Base-by-base conservation (phyloP, 306 rosid species). In the Rosa chinensis region DNA sequence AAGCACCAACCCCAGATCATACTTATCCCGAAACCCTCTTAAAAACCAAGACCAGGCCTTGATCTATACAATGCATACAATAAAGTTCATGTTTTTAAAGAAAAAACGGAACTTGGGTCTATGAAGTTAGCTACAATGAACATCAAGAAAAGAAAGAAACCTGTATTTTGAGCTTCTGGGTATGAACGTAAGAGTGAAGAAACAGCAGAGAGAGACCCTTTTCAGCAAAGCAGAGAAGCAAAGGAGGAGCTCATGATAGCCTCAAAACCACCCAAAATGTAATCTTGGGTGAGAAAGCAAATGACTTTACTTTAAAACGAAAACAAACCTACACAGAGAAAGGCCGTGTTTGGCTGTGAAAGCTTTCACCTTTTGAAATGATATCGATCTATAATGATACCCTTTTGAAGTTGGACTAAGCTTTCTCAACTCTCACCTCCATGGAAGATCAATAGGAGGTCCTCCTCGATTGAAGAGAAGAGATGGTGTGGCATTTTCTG, bases 381-480 rank as follows among this genome's bases (percentile, higher is more conserved):
- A 80, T 44, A 25, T 53, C 56, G 66, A 83, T 77, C 50, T 76
- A 68, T 67, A 52, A 70, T 78, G 61, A 67, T 18, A 8, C 49
- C 55, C 72, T 72, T 63, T 78, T 70, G 62, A 74, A 49, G 58
- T 39, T 72, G 78, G 72, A 74, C 42, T 63, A 32, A 63, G 69
- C 69, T 63, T 28, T 35, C 70, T 66, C 23, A 39, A 6, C 48
- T 39, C 72, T 67, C 49, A 79, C 69, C 83, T 81, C 86, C 84
- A 85, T 89, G 85, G 87, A 87, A 80, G 79, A 74, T 75, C 58
- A 84, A 63, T 37, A 56, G 69, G 82, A 80, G 86, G 75, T 86
- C 89, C 98, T 93, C 98, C 98, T 93, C 98, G 98, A 91, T 86
- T 87, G 75, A 87, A 93, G 94, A 89, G 94, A 91, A 82, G 44